A percentile compares a stretch with the other conserved stretches of the same genome.
These are phyloP conservation scores for Ophiostoma perfectum DNA, from an alignment of 2,329 filamentous ascomycete species.

Conservation along the genomic window DNA sequence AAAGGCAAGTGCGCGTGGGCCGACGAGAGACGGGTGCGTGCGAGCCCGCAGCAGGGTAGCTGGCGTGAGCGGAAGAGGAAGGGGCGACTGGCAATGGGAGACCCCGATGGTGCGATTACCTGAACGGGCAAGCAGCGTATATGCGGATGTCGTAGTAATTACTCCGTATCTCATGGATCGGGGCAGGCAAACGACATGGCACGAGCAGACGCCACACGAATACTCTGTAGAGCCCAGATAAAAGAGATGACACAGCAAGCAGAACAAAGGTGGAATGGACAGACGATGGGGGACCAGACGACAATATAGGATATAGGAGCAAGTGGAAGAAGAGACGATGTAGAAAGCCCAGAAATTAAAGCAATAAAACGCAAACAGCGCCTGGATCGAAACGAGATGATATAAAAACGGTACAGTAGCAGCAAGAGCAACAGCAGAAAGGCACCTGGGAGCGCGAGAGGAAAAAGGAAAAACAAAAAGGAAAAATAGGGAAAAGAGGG, in stretches of 20 bases:
- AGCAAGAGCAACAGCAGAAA: not conserved
- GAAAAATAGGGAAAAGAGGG: not conserved
- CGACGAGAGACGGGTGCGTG: conserved; percentile 2
- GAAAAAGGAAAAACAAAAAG: not conserved
- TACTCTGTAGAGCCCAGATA: too few relatives aligned
- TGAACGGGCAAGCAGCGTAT: not conserved
- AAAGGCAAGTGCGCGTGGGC: conserved; percentile 9
- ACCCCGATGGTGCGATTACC: not conserved
- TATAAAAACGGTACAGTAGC: not conserved
- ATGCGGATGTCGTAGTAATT: not conserved
- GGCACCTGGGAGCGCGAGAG: not conserved
- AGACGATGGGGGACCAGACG: too few relatives aligned
- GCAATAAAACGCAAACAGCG: not conserved
- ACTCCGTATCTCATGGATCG: not conserved
- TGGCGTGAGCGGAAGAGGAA: not conserved
- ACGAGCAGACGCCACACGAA: too few relatives aligned
- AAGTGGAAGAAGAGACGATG: not conserved
- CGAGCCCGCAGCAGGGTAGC: not conserved
- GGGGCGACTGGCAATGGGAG: not conserved
- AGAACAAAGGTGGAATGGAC: too few relatives aligned
- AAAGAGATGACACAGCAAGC: too few relatives aligned
- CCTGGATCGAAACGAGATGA: too few relatives aligned
- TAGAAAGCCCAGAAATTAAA: not conserved
- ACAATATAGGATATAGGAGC: too few relatives aligned
- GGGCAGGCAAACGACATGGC: too few relatives aligned